These are phyloP conservation scores for Tuber umbilicatum DNA, from an alignment of 495 filamentous ascomycete genomes.

Conservation along the genomic window DNA sequence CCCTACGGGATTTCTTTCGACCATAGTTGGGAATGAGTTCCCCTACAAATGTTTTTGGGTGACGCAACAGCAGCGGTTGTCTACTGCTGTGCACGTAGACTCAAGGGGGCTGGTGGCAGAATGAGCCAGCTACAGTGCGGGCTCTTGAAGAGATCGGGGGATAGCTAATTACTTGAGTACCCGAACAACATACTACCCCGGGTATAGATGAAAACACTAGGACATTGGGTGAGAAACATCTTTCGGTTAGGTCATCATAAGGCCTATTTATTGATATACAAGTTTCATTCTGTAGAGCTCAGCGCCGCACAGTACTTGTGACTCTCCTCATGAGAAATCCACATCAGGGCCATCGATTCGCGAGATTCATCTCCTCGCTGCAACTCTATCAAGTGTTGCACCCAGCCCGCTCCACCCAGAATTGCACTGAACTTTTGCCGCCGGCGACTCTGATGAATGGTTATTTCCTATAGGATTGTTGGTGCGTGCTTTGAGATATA, in stretches of 20 bases:
- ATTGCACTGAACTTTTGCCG: neutral
- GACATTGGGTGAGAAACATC: neutral
- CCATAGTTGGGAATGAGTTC: too few species aligned
- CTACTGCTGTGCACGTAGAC: too few species aligned
- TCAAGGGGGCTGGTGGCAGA: too few species aligned
- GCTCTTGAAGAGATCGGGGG: too few species aligned
- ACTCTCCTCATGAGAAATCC: neutral
- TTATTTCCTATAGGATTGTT: neutral
- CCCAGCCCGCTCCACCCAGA: neutral
- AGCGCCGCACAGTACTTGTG: neutral
- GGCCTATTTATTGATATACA: neutral
- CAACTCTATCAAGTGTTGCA: neutral
- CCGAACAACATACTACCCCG: neutral
- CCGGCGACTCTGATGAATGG: neutral
- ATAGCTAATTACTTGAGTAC: neutral
- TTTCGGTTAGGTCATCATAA: neutral
- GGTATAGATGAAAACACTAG: neutral
- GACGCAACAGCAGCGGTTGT: too few species aligned
- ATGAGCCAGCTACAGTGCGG: too few species aligned
- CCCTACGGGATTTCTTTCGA: too few species aligned
- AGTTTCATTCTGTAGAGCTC: neutral
- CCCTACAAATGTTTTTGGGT: too few species aligned
- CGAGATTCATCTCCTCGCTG: neutral
- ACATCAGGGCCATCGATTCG: neutral
- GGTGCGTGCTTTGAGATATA: neutral